Percentiles rank a stretch among this genome's conserved stretches.
Conservation (phyloP, 495 filamentous ascomycete genomes). For the Saxophila tyrrhenica region DNA sequence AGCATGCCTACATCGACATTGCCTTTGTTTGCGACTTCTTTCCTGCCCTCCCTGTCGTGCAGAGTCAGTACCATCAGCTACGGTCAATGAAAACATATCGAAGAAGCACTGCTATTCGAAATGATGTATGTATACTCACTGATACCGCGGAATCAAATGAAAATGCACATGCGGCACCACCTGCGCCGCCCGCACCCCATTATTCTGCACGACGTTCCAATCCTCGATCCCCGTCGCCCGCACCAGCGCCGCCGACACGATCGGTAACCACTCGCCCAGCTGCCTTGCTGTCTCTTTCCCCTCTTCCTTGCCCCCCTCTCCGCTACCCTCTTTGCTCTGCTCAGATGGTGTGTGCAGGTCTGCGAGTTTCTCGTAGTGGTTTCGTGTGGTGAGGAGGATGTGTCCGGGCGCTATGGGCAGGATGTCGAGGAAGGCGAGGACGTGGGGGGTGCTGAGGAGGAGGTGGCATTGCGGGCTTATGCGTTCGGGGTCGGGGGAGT, state of each 20-base stretch:
- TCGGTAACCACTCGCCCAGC: slow-evolving; percentile 49
- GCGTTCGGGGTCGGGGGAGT: slow-evolving; percentile 21
- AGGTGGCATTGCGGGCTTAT: slow-evolving; percentile 39
- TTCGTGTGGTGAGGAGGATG: slow-evolving; percentile 60
- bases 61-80: no score
- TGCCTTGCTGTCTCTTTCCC: not conserved
- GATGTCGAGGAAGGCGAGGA: slow-evolving; percentile 83
- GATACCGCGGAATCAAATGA: slow-evolving; percentile 67
- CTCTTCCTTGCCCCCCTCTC: slow-evolving; percentile 7
- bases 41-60: slow-evolving; percentile 18
- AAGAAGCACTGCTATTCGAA: no score
- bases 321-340: slow-evolving; percentile 34
- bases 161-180: slow-evolving; percentile 87
- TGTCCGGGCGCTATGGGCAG: slow-evolving; percentile 73
- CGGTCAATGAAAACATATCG: no score
- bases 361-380: slow-evolving; percentile 58
- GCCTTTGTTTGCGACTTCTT: slow-evolving; percentile 30
- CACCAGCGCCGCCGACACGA: slow-evolving; percentile 60
- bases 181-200: slow-evolving; percentile 77
- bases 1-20: slow-evolving; percentile 33
- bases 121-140: no score
- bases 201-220: slow-evolving; percentile 94
- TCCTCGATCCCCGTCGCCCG: slow-evolving; percentile 53
- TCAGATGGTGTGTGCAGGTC: slow-evolving; percentile 53
- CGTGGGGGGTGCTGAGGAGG: slow-evolving; percentile 57